Conservation (phyloP, 805 yeast genomes). For the Teunomyces tritomae region DNA sequence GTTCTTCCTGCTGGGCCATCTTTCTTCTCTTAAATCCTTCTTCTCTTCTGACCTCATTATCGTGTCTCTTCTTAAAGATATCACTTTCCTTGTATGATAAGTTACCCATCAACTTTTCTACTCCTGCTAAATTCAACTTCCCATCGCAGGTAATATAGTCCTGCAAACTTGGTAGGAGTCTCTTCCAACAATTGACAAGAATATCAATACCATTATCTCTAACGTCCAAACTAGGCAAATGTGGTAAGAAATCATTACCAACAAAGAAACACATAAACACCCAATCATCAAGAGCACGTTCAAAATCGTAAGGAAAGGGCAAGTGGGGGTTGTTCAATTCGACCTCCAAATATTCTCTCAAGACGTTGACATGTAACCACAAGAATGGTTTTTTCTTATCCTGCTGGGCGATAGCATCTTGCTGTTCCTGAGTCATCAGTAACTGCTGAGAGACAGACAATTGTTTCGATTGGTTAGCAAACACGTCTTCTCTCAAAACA, state of each 20-base stretch:
- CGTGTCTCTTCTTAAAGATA: constrained; percentile 69
- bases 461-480: constrained; percentile 64
- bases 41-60: constrained; percentile 65
- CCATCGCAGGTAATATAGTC: constrained; percentile 93
- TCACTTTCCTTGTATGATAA: constrained; percentile 74
- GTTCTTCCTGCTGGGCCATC: constrained; percentile 45
- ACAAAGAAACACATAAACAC: constrained; percentile 97
- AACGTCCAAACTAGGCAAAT: constrained; percentile 89
- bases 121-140: constrained; percentile 67
- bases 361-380: constrained; percentile 86
- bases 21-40: constrained; percentile 62
- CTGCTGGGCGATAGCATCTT: constrained; percentile 35
- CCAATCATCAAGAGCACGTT: constrained; percentile 98
- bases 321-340: constrained; percentile 73
- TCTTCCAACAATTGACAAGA: constrained; percentile 81
- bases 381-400: constrained; percentile 77
- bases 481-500: constrained; percentile 93
- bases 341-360: constrained; percentile 82
- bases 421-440: constrained; percentile 61
- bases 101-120: constrained; percentile 63
- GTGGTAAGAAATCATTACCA: constrained; percentile 98
- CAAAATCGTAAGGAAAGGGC: constrained; percentile 78
- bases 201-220: constrained; percentile 91
- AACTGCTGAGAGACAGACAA: constrained; percentile 48
- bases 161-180: constrained; percentile 58